Evolutionary conservation across 495 filamentous ascomycete species (phyloP).

Genomic region (Bacidia rubella): DNA sequence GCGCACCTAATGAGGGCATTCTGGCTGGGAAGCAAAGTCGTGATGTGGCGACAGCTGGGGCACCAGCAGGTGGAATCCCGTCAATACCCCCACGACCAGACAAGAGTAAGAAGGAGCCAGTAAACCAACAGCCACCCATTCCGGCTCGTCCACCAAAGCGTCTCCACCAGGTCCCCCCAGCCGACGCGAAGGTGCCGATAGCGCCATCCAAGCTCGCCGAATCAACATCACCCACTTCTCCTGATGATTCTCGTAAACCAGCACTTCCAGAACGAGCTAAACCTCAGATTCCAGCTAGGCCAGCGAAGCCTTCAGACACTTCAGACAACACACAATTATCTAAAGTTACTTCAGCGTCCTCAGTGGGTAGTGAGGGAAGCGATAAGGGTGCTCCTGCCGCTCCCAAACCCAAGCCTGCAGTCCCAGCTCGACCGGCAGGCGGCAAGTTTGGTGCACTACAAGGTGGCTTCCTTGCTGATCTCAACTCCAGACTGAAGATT

Average conservation of each 20-base stretch:
- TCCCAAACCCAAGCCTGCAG: conserved; percentile 54
- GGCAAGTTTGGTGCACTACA: conserved; percentile 83
- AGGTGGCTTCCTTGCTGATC: conserved; percentile 76
- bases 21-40: conserved; percentile 13
- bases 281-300: conserved; percentile 62
- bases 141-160: conserved; percentile 23
- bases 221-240: conserved; percentile 18
- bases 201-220: conserved; percentile 12
- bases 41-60: conserved; percentile 23
- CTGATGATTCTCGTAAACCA: conserved; percentile 35
- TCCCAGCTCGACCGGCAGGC: conserved; percentile 69
- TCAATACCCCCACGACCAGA: conserved; percentile 27
- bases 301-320: conserved; percentile 38
- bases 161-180: conserved; percentile 26
- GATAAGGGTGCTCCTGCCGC: conserved; percentile 25
- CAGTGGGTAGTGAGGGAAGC: conserved; percentile 22
- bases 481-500: conserved; percentile 71
- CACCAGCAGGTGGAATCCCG: conserved; percentile 23
- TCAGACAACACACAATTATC: conserved; percentile 20
- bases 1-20: conserved; percentile 13
- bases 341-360: conserved; percentile 23
- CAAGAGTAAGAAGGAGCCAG: conserved; percentile 21
- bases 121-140: conserved; percentile 10
- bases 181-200: conserved; percentile 21
- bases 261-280: conserved; percentile 60